phyloP scores from a whole-genome alignment of 768 basidiomycete genomes.

The Astraeus odoratus region DNA sequence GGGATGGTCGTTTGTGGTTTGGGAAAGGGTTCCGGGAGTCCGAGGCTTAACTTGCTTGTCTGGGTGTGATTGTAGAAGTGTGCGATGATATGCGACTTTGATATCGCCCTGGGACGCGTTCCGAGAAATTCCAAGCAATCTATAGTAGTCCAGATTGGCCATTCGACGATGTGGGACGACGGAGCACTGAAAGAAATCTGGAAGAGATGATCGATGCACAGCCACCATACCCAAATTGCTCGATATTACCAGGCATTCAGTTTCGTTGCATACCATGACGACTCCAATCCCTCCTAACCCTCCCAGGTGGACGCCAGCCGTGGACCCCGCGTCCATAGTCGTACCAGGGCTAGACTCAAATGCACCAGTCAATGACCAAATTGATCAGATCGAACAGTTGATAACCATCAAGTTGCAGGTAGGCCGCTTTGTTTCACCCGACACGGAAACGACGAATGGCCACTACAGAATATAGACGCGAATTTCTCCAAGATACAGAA shows the following conservation, averaged over 20 bases:
- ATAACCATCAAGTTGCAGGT: conserved; percentile 91
- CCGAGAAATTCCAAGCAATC: conserved; percentile 44
- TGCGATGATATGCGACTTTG: conserved; percentile 64
- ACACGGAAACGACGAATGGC: conserved; percentile 10
- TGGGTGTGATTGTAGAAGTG: conserved; percentile 60
- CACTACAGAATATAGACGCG: conserved; percentile 75
- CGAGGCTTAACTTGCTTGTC: conserved; percentile 36
- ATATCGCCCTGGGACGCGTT: conserved; percentile 48
- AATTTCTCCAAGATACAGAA: conserved; percentile 90
- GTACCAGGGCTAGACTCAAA: conserved; percentile 68
- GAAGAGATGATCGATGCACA: too few relatives aligned
- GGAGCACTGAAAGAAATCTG: too few relatives aligned
- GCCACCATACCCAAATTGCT: too few relatives aligned
- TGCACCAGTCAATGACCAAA: conserved; percentile 71
- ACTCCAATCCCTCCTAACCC: conserved; percentile 53
- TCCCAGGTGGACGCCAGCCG: conserved; percentile 58
- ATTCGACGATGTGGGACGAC: too few relatives aligned
- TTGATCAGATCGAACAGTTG: conserved; percentile 93
- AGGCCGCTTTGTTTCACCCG: conserved; percentile 2
- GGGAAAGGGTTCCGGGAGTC: conserved; percentile 12
- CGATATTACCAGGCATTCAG: too few relatives aligned
- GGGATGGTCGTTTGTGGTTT: conserved; percentile 17
- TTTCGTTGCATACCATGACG: conserved; percentile 13
- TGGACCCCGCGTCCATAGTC: conserved; percentile 55
- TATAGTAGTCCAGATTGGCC: conserved; percentile 48